Conservation (phyloP, 2,329 filamentous ascomycete genomes). For the Fusarium citri region DNA sequence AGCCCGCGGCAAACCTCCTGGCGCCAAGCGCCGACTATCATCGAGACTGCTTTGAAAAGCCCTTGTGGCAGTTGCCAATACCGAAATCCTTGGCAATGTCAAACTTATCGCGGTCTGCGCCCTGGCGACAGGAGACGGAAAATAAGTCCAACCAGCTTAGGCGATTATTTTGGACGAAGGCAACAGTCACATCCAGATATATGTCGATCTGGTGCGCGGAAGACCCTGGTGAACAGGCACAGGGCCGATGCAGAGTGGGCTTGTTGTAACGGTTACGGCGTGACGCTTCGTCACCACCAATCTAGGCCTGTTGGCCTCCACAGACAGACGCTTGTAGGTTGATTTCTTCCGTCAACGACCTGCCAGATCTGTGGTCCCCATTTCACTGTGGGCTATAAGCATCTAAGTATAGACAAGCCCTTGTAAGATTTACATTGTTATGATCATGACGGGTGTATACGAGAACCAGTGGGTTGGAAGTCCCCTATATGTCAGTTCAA, state of each 20-base stretch:
- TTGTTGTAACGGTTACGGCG: constrained; percentile 32
- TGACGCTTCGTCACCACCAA: constrained; percentile 18
- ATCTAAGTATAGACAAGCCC: constrained; percentile 34
- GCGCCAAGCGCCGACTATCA: constrained; percentile 25
- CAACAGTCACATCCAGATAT: constrained; percentile 13
- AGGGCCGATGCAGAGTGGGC: constrained; percentile 31
- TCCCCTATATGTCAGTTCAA: constrained; percentile 36
- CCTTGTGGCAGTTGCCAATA: constrained; percentile 9
- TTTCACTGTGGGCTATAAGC: constrained; percentile 7
- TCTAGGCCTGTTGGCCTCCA: constrained; percentile 14
- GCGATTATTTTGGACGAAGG: constrained; percentile 1
- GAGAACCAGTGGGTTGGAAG: constrained; percentile 37
- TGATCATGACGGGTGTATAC: constrained; percentile 37
- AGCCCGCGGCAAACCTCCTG: constrained; percentile 31
- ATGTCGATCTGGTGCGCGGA: constrained; percentile 32
- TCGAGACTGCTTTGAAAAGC: constrained; percentile 2
- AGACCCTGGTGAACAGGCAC: constrained; percentile 21
- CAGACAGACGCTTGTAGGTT: constrained; percentile 10
- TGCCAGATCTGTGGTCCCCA: constrained; percentile 10
- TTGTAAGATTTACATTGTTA: constrained; percentile 34
- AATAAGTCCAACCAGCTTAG: constrained; percentile 1
- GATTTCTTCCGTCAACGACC: constrained; percentile 17
- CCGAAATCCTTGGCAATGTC: constrained; percentile 16
- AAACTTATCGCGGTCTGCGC: neutral
- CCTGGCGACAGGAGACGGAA: neutral